Conservation (phyloP, 2,329 filamentous ascomycete genomes). For the Davidsoniella eucalypti region DNA sequence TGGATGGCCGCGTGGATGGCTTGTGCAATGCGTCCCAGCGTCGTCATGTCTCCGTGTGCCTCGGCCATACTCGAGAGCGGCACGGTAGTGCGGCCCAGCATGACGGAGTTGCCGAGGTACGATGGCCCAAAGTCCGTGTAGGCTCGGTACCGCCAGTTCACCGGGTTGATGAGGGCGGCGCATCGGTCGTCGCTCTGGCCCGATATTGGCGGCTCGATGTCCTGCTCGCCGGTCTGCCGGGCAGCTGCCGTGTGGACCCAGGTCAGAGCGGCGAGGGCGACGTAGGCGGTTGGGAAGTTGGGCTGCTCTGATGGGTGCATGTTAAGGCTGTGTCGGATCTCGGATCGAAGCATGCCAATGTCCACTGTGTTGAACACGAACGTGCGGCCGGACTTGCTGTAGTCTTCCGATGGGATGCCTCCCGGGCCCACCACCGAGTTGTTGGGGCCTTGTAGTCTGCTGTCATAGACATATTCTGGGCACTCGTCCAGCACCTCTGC, state of each 20-base stretch:
- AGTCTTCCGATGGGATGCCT: slow-evolving; percentile 18
- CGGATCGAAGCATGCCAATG: slow-evolving; percentile 20
- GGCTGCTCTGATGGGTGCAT: neutral
- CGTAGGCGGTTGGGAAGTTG: slow-evolving; percentile 22
- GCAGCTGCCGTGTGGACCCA: slow-evolving; percentile 25
- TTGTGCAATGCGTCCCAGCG: slow-evolving; percentile 19
- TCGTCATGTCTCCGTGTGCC: slow-evolving; percentile 15
- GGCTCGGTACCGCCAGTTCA: slow-evolving; percentile 25
- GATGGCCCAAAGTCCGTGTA: slow-evolving; percentile 18
- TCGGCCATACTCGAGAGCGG: slow-evolving; percentile 15
- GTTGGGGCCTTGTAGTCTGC: slow-evolving; percentile 21
- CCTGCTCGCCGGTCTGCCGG: slow-evolving; percentile 16
- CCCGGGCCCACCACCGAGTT: slow-evolving; percentile 18
- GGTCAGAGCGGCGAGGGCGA: slow-evolving; percentile 23
- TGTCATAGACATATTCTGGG: slow-evolving; percentile 23
- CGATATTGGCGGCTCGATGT: neutral
- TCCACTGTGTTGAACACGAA: slow-evolving; percentile 24
- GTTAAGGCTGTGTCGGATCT: slow-evolving; percentile 13
- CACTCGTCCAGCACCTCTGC: slow-evolving; percentile 19
- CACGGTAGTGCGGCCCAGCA: slow-evolving; percentile 22
- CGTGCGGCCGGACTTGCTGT: slow-evolving; percentile 25
- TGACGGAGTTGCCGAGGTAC: slow-evolving; percentile 27
- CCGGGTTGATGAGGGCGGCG: slow-evolving; percentile 23
- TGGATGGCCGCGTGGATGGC: slow-evolving; percentile 17
- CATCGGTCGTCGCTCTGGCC: slow-evolving; percentile 1